These are phyloP conservation scores for Termitomyces heimii DNA, from an alignment of 768 basidiomycete species.

Conservation along the genomic window DNA sequence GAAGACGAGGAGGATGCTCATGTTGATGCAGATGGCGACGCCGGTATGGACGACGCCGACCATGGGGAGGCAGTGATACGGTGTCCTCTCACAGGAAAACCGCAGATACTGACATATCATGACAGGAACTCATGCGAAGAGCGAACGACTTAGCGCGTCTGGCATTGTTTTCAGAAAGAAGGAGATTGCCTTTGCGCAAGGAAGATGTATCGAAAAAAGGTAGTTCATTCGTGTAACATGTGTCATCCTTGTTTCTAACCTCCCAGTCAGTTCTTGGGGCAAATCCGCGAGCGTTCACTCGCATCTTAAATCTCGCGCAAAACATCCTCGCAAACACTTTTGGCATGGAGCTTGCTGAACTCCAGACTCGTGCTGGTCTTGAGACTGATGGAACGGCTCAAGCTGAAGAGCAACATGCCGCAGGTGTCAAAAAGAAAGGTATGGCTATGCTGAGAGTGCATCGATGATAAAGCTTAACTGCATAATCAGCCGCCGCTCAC, in stretches of 20 bases:
- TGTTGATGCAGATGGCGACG: conserved; percentile 27
- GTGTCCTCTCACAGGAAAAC: background rate
- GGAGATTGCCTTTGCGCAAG: conserved; percentile 56
- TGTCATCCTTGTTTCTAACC: background rate
- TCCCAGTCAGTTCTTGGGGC: conserved; percentile 25
- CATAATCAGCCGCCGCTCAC: conserved; percentile 36
- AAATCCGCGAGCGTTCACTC: conserved; percentile 54
- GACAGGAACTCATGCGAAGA: conserved; percentile 57
- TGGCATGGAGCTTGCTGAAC: conserved; percentile 81
- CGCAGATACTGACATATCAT: background rate
- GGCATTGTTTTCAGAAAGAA: conserved; percentile 77
- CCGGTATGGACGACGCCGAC: conserved; percentile 24
- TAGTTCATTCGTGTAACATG: conserved; percentile 15
- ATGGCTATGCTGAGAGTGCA: background rate
- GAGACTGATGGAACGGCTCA: conserved; percentile 36
- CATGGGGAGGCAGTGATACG: conserved; percentile 15
- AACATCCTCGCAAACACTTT: conserved; percentile 56
- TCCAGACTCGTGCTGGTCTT: conserved; percentile 55
- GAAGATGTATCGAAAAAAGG: conserved; percentile 91
- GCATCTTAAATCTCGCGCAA: conserved; percentile 62
- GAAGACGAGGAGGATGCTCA: conserved; percentile 28
- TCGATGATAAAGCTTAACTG: background rate
- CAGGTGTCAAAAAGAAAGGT: conserved; percentile 68
- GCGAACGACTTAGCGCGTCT: conserved; percentile 72
- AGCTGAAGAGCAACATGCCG: conserved; percentile 43